phyloP scores from a whole-genome alignment of 2,329 filamentous ascomycete genomes.

The Juglanconis oblonga region DNA sequence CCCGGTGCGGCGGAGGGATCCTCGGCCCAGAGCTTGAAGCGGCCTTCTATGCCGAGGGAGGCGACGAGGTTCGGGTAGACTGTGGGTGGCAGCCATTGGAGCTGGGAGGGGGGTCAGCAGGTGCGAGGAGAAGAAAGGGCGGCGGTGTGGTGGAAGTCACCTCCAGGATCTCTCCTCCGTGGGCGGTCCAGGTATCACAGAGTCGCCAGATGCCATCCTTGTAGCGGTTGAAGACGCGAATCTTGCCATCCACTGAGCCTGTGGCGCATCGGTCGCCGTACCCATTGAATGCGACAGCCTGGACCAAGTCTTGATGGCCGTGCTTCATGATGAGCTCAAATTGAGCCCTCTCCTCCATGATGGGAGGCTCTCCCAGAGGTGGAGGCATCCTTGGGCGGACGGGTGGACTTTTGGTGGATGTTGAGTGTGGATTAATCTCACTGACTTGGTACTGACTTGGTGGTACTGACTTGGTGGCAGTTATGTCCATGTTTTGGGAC shows the following conservation, averaged over 20 bases:
- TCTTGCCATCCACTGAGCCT: conserved; percentile 86
- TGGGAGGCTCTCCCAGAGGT: conserved; percentile 27
- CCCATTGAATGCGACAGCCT: conserved; percentile 84
- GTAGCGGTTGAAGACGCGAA: conserved; percentile 86
- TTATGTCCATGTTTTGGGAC: not conserved
- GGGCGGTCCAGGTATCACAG: conserved; percentile 84
- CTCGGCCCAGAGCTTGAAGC: conserved; percentile 90
- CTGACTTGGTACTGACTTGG: not conserved
- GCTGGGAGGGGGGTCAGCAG: conserved; percentile 44
- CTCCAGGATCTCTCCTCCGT: conserved; percentile 87
- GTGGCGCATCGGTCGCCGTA: conserved; percentile 91
- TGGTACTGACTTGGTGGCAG: not conserved
- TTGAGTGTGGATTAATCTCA: too few relatives aligned
- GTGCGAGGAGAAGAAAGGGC: not conserved
- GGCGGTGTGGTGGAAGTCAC: conserved; percentile 44
- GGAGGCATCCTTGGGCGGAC: conserved; percentile 22
- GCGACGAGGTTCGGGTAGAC: conserved; percentile 83
- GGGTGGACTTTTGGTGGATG: too few relatives aligned
- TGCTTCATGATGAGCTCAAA: conserved; percentile 66
- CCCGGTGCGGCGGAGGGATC: conserved; percentile 78
- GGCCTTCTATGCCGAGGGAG: conserved; percentile 84
- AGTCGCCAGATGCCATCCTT: conserved; percentile 74
- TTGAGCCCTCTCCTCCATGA: conserved; percentile 41
- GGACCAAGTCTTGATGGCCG: conserved; percentile 76
- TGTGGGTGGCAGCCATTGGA: conserved; percentile 90